Evolutionary conservation across 129 eudicot species (phyloP).

Genomic region (Heracleum sosnowskyi): DNA sequence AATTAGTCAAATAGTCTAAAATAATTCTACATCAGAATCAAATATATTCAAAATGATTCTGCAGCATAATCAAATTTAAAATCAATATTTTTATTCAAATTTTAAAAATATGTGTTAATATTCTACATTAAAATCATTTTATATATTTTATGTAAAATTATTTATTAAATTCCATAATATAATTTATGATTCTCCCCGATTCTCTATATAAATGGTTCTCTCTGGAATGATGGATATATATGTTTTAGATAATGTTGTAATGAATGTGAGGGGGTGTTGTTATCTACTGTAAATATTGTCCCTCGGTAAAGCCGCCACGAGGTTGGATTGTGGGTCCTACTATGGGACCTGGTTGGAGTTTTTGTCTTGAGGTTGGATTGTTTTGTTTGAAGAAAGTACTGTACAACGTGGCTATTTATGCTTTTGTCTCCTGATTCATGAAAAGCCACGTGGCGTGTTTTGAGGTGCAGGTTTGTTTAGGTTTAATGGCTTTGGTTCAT

Average conservation of each 20-base stretch:
- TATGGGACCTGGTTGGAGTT: background rate
- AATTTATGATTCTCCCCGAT: too few species aligned
- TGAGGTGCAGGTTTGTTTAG: background rate
- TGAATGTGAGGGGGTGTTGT: background rate
- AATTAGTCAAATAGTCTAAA: too few species aligned
- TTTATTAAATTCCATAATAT: too few species aligned
- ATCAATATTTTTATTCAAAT: too few species aligned
- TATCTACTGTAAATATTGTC: background rate
- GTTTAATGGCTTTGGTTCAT: background rate
- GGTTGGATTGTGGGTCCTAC: background rate
- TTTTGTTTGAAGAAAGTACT: background rate
- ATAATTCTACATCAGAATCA: too few species aligned
- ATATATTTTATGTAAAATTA: too few species aligned
- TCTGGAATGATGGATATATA: too few species aligned
- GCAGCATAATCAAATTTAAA: too few species aligned
- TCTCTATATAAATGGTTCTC: too few species aligned
- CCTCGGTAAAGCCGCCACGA: constrained; percentile 1
- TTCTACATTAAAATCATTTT: too few species aligned
- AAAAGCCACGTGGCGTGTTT: background rate
- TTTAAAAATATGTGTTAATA: too few species aligned
- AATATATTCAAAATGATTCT: too few species aligned
- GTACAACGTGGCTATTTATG: constrained; percentile 2
- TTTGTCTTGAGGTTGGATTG: background rate
- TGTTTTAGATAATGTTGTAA: constrained; percentile 4
- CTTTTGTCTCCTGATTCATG: background rate